A percentile compares a stretch with the other conserved stretches of the same genome.
Conservation (phyloP, 805 yeast species). For the Saccharomyces paradoxus region DNA sequence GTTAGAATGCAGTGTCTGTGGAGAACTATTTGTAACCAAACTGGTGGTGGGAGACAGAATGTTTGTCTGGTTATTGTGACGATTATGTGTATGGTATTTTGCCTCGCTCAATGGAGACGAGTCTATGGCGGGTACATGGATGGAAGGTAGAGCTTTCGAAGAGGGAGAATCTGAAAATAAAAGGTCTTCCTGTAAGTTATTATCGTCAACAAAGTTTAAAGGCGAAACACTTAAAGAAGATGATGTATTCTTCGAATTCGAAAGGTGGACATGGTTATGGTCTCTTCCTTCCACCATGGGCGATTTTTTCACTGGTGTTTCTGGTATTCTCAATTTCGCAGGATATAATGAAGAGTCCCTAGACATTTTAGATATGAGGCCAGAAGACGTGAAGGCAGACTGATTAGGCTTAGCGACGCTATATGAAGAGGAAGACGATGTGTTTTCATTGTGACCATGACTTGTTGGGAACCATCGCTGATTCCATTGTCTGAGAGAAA, state of each 20-base stretch:
- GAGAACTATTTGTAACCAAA: neutral
- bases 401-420: constrained; percentile 23
- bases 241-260: constrained; percentile 1
- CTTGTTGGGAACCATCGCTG: constrained; percentile 2
- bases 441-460: neutral
- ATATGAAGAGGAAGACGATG: constrained; percentile 2
- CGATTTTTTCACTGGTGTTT: constrained; percentile 28
- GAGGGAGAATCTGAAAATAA: neutral
- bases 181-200: neutral
- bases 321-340: constrained; percentile 22
- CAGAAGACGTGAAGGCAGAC: constrained; percentile 21
- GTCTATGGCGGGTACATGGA: neutral
- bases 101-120: constrained; percentile 15
- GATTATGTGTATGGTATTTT: neutral
- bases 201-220: neutral
- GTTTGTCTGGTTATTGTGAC: neutral
- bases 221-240: neutral
- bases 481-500: constrained; percentile 14
- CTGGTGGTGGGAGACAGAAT: neutral
- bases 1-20: constrained; percentile 5
- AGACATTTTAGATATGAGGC: constrained; percentile 24
- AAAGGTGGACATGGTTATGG: constrained; percentile 2
- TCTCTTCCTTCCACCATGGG: constrained; percentile 16
- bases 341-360: constrained; percentile 13
- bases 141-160: neutral